Percentiles rank a stretch among this genome's conserved stretches.
Conservation (phyloP, 768 basidiomycete species). For the Serendipita sp. region DNA sequence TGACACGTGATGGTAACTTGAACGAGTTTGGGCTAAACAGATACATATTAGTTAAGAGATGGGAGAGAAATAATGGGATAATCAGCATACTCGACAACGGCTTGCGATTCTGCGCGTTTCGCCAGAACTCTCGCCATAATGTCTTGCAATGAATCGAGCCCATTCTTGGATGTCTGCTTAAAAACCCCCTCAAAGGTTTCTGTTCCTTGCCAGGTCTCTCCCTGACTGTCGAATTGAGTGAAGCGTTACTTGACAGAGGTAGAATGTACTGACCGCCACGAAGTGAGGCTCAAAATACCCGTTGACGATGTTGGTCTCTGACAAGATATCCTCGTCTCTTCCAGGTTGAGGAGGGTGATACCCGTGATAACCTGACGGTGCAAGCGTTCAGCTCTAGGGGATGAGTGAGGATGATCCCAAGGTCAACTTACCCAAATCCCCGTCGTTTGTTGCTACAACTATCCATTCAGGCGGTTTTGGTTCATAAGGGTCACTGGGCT, state of each 20-base stretch:
- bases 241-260: background rate
- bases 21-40: slow-evolving; percentile 24
- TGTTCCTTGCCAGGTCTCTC: slow-evolving; percentile 35
- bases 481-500: background rate
- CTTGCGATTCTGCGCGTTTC: slow-evolving; percentile 40
- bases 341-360: slow-evolving; percentile 61
- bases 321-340: slow-evolving; percentile 61
- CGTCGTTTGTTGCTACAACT: background rate
- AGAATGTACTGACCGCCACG: slow-evolving; percentile 37
- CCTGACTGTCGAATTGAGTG: slow-evolving; percentile 33
- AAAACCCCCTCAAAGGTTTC: slow-evolving; percentile 22
- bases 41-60: background rate
- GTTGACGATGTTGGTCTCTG: slow-evolving; percentile 45
- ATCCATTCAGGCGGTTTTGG: background rate
- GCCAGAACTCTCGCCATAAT: slow-evolving; percentile 62
- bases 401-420: background rate
- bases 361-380: slow-evolving; percentile 46
- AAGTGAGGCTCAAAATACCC: slow-evolving; percentile 41
- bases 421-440: background rate
- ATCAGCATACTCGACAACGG: slow-evolving; percentile 56
- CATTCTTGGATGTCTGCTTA: slow-evolving; percentile 35
- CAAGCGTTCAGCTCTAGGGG: background rate
- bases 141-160: slow-evolving; percentile 39
- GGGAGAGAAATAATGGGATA: background rate
- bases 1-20: slow-evolving; percentile 69